Percentiles rank a stretch among this genome's conserved stretches.
Evolutionary conservation across 768 basidiomycete genomes (phyloP).

Genomic region (Suillus bovinus): DNA sequence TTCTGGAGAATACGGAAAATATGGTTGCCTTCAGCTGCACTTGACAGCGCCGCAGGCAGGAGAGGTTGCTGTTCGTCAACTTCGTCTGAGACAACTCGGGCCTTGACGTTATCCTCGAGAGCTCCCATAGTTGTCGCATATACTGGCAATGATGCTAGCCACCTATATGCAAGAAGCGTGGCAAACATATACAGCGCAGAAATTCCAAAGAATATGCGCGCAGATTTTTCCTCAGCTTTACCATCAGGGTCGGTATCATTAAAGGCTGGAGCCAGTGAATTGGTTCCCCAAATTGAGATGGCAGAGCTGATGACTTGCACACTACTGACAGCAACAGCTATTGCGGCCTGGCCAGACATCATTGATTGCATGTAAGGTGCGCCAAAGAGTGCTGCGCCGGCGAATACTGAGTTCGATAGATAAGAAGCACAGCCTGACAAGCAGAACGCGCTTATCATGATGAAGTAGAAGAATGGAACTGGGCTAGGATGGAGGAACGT

Average conservation of each 20-base stretch:
- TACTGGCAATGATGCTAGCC: slow-evolving; percentile 57
- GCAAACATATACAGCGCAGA: slow-evolving; percentile 65
- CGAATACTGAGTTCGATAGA: slow-evolving; percentile 75
- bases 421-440: slow-evolving; percentile 70
- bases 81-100: slow-evolving; percentile 17
- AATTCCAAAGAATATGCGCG: slow-evolving; percentile 71
- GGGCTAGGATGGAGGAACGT: slow-evolving; percentile 58
- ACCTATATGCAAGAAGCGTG: slow-evolving; percentile 53
- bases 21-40: slow-evolving; percentile 31
- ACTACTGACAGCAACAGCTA: slow-evolving; percentile 77
- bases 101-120: slow-evolving; percentile 40
- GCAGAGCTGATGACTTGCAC: slow-evolving; percentile 72
- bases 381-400: slow-evolving; percentile 82
- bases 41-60: slow-evolving; percentile 36
- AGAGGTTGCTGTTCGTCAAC: slow-evolving; percentile 35
- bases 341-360: slow-evolving; percentile 84
- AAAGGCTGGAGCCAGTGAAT: slow-evolving; percentile 27
- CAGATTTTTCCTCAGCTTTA: slow-evolving; percentile 64
- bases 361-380: slow-evolving; percentile 68
- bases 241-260: slow-evolving; percentile 30
- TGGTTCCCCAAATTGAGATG: slow-evolving; percentile 51
- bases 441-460: slow-evolving; percentile 56
- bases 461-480: slow-evolving; percentile 62
- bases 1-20: slow-evolving; percentile 57
- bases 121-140: slow-evolving; percentile 58